Evolutionary conservation across 768 basidiomycete species (phyloP).

Genomic region (Tylopilus felleus): DNA sequence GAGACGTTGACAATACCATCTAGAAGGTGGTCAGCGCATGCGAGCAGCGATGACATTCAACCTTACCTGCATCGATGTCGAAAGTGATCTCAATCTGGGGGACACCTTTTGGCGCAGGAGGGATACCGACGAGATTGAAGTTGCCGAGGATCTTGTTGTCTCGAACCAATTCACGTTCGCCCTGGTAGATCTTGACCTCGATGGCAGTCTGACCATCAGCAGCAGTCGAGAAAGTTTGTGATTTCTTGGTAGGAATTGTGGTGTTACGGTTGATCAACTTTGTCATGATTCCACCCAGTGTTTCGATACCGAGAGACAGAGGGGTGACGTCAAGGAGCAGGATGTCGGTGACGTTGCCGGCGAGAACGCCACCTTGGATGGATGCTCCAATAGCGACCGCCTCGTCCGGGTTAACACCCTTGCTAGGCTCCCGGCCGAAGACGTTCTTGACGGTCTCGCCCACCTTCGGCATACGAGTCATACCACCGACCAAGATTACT

Average conservation of each 20-base stretch:
- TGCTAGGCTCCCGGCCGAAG: slow-evolving; percentile 95
- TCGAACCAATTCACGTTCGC: slow-evolving; percentile 96
- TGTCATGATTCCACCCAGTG: slow-evolving; percentile 99
- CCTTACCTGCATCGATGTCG: slow-evolving; percentile 90
- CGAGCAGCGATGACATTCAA: neutral
- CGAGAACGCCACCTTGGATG: slow-evolving; percentile 96
- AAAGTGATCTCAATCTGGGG: slow-evolving; percentile 86
- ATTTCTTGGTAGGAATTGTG: slow-evolving; percentile 99
- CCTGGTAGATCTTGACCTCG: slow-evolving; percentile 99
- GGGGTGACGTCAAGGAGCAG: slow-evolving; percentile 95
- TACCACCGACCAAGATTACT: slow-evolving; percentile 97
- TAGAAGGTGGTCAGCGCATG: slow-evolving; percentile 21
- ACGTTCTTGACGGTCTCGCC: slow-evolving; percentile 81
- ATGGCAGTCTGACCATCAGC: slow-evolving; percentile 99
- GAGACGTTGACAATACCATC: slow-evolving; percentile 97
- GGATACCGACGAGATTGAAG: slow-evolving; percentile 99
- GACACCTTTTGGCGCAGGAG: slow-evolving; percentile 72
- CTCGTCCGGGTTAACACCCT: slow-evolving; percentile 99
- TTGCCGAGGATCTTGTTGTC: slow-evolving; percentile 99
- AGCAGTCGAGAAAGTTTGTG: slow-evolving; percentile 97
- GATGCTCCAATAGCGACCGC: slow-evolving; percentile 98
- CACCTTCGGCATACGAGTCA: slow-evolving; percentile 97
- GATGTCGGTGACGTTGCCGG: slow-evolving; percentile 95
- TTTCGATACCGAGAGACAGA: slow-evolving; percentile 92
- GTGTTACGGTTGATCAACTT: slow-evolving; percentile 98